These are phyloP conservation scores for Yamadazyma olivae DNA, from an alignment of 805 yeast genomes.

Conservation along the genomic window DNA sequence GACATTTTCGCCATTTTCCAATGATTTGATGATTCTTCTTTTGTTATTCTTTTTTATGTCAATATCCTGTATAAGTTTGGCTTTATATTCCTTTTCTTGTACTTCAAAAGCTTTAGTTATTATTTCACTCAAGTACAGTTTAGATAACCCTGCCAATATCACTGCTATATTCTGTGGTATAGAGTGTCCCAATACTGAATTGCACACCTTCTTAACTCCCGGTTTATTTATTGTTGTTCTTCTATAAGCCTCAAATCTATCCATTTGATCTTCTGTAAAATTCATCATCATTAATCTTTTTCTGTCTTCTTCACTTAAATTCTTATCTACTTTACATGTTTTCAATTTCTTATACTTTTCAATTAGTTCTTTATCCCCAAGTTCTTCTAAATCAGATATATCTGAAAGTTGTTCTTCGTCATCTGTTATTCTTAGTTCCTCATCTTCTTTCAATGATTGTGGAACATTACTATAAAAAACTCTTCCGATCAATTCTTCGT, in stretches of 20 bases:
- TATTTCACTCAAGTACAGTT: conserved; percentile 86
- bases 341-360: conserved; percentile 25
- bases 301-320: conserved; percentile 49
- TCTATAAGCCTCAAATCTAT: conserved; percentile 81
- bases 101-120: conserved; percentile 77
- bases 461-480: conserved; percentile 30
- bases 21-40: conserved; percentile 25
- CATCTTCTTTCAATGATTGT: conserved; percentile 13
- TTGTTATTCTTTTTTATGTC: conserved; percentile 38
- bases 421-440: conserved; percentile 15
- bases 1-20: conserved; percentile 36
- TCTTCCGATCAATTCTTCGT: conserved; percentile 42
- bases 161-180: conserved; percentile 78
- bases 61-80: conserved; percentile 31
- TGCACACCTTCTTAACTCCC: conserved; percentile 78
- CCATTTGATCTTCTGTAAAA: conserved; percentile 79
- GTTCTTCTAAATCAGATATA: conserved; percentile 15
- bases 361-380: conserved; percentile 35
- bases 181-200: conserved; percentile 73
- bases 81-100: conserved; percentile 54
- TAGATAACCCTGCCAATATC: conserved; percentile 81
- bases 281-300: conserved; percentile 63
- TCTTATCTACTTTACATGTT: conserved; percentile 26
- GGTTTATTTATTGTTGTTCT: conserved; percentile 61
- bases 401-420: conserved; percentile 20